Evolutionary conservation across 495 filamentous ascomycete genomes (phyloP).

Genomic region (Apodospora peruviana): DNA sequence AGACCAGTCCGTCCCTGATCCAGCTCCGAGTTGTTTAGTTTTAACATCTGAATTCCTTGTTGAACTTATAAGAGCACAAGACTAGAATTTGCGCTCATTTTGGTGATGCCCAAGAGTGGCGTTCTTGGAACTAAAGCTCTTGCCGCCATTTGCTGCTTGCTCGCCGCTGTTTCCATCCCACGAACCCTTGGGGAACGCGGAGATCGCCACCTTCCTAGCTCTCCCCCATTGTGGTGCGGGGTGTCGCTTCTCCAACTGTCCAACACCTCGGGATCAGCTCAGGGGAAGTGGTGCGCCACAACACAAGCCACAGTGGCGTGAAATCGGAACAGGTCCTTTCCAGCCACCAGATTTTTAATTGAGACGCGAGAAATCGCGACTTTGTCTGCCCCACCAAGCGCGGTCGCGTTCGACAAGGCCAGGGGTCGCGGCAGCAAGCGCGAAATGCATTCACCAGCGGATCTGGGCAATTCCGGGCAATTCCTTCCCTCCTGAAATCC

Average conservation of each 20-base stretch:
- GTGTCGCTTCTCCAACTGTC: no score
- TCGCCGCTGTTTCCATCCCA: not conserved
- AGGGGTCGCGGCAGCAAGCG: constrained; percentile 5
- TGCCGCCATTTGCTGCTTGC: not conserved
- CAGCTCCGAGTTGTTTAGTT: not conserved
- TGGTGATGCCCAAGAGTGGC: not conserved
- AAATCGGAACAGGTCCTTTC: not conserved
- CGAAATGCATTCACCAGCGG: constrained; percentile 10
- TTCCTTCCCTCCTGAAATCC: constrained; percentile 3
- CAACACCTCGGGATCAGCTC: no score
- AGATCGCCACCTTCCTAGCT: constrained; percentile 37
- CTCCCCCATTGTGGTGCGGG: no score
- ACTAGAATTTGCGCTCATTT: not conserved
- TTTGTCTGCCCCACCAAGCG: constrained; percentile 11
- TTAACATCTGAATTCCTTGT: not conserved
- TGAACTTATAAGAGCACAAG: no score
- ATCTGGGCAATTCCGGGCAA: not conserved
- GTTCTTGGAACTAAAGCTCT: not conserved
- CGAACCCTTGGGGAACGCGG: constrained; percentile 16
- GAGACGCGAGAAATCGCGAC: constrained; percentile 16
- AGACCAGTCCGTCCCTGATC: not conserved
- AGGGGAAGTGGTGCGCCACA: not conserved
- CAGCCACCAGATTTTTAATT: constrained; percentile 17
- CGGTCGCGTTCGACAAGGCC: constrained; percentile 18
- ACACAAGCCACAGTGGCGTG: constrained; percentile 1